Percentiles rank a stretch among this genome's conserved stretches.
Evolutionary conservation across 164 flowering plant species (phyloP).

Genomic region (Santalum album): DNA sequence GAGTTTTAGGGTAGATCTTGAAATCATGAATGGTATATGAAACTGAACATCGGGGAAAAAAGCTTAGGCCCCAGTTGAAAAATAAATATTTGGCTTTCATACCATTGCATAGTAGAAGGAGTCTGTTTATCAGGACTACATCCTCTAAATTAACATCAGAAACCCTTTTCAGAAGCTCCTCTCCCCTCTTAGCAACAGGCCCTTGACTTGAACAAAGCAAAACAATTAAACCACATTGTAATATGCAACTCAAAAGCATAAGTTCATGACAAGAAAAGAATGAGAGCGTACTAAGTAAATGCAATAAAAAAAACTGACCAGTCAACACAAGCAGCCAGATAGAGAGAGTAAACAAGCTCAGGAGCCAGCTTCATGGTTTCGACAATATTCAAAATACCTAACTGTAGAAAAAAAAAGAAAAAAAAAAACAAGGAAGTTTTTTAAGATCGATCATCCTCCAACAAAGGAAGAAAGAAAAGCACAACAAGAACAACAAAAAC

Average conservation of each 20-base stretch:
- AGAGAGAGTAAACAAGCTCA: conserved; percentile 67
- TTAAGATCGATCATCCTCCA: no score
- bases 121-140: conserved; percentile 44
- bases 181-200: conserved; percentile 75
- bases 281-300: neutral
- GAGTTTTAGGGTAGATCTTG: no score
- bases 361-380: conserved; percentile 64
- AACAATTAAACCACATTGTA: conserved; percentile 13
- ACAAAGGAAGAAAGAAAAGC: no score
- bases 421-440: no score
- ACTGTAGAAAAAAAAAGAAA: conserved; percentile 28
- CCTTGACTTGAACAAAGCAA: conserved; percentile 56
- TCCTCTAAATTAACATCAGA: conserved; percentile 69
- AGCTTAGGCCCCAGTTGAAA: neutral
- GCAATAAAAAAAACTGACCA: conserved; percentile 33
- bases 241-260: conserved; percentile 6
- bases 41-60: neutral
- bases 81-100: conserved; percentile 6
- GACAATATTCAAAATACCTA: conserved; percentile 75
- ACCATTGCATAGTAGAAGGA: conserved; percentile 82
- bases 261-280: conserved; percentile 1
- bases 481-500: no score
- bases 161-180: conserved; percentile 79
- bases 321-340: conserved; percentile 68
- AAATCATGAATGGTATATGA: neutral